A percentile compares a stretch with the other conserved stretches of the same genome.
Evolutionary conservation across 169 alveolate species (phyloP).

Genomic region (Plasmodium reichenowi): DNA sequence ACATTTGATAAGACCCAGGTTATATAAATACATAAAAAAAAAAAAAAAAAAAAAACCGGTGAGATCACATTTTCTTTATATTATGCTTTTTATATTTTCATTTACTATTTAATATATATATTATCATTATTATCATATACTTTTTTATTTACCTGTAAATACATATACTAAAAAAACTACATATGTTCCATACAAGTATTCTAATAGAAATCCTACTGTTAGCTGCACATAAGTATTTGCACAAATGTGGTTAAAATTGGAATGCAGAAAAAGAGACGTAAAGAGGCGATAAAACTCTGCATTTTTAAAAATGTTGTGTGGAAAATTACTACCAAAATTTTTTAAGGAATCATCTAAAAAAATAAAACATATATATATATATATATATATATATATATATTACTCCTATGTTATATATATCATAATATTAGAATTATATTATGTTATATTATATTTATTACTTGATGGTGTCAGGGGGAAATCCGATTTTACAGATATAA

Average conservation of each 20-base stretch:
- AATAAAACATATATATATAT: not conserved
- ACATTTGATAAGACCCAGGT: not conserved
- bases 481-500: conserved; percentile 69
- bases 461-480: conserved; percentile 68
- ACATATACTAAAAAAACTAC: conserved; percentile 74
- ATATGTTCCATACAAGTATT: conserved; percentile 75
- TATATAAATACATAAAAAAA: not conserved
- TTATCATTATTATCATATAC: not conserved
- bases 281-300: conserved; percentile 76
- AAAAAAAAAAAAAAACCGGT: not conserved
- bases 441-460: not conserved
- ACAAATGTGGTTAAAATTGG: conserved; percentile 78
- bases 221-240: conserved; percentile 77
- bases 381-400: not conserved
- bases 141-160: conserved; percentile 53
- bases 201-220: conserved; percentile 76
- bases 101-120: not conserved
- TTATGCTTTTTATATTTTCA: not conserved
- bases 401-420: not conserved
- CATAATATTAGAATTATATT: not conserved
- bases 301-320: conserved; percentile 56
- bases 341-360: conserved; percentile 72
- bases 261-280: conserved; percentile 72
- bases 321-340: conserved; percentile 72
- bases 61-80: no score